Evolutionary conservation across 352 stramenopile genomes (phyloP).

Genomic region (Globisporangium middletonii): DNA sequence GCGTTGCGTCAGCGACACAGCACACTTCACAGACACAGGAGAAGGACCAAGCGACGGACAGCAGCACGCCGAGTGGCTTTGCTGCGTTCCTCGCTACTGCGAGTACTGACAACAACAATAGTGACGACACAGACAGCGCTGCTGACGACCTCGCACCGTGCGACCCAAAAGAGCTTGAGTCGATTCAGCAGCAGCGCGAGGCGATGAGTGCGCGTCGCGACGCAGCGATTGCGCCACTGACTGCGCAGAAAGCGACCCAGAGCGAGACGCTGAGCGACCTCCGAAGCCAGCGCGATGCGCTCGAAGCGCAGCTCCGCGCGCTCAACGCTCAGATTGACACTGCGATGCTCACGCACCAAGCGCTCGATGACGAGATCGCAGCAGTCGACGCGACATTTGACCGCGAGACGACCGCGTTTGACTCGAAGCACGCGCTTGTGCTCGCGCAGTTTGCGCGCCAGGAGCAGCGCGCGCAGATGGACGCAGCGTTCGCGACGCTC

Average conservation of each 20-base stretch:
- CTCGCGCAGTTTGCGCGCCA: conserved; percentile 28
- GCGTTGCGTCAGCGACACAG: conserved; percentile 29
- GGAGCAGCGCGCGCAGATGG: conserved; percentile 32
- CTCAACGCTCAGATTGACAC: conserved; percentile 49
- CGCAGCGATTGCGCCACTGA: conserved; percentile 21
- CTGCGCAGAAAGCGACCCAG: conserved; percentile 19
- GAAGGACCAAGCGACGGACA: conserved; percentile 4
- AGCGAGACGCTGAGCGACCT: conserved; percentile 21
- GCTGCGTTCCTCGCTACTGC: neutral
- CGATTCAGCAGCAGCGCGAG: conserved; percentile 26
- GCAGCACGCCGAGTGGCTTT: neutral
- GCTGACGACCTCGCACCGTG: conserved; percentile 15
- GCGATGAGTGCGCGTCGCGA: conserved; percentile 40
- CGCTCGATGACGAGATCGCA: conserved; percentile 36
- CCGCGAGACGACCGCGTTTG: conserved; percentile 33
- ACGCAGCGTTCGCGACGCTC: conserved; percentile 27
- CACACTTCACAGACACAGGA: conserved; percentile 8
- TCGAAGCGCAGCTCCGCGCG: conserved; percentile 47
- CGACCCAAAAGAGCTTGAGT: conserved; percentile 29
- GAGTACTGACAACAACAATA: neutral
- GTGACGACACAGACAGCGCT: neutral
- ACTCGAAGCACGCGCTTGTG: conserved; percentile 42
- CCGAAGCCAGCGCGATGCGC: conserved; percentile 35
- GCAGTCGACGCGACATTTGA: conserved; percentile 46
- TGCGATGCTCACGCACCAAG: conserved; percentile 24